Conservation (phyloP, 139 green algal species). For the Astrephomene gubernaculifera region DNA sequence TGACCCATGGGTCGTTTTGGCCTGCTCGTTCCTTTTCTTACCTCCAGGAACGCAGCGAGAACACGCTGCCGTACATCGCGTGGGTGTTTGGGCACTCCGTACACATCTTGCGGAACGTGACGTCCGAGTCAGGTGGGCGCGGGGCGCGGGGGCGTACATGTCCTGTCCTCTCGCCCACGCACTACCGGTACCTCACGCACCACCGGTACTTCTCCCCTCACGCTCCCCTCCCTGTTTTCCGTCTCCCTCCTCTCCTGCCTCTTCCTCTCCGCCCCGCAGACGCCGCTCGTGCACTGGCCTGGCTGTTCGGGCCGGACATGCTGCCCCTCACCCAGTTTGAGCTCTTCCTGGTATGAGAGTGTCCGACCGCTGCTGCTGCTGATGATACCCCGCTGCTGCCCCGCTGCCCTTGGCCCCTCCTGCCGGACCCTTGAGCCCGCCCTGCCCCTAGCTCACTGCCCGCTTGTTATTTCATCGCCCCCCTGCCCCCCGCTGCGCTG, state of each 20-base stretch:
- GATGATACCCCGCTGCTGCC: no score
- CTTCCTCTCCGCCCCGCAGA: constrained; percentile 1
- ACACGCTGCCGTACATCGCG: constrained; percentile 39
- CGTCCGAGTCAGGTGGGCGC: background rate
- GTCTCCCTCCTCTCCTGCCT: background rate
- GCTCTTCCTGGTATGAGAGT: background rate
- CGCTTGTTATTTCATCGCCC: background rate
- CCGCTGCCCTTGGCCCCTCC: background rate
- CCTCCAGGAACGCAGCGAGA: constrained; percentile 29
- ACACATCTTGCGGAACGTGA: constrained; percentile 21
- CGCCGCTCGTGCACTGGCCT: constrained; percentile 6
- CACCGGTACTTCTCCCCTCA: no score
- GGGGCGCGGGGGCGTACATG: background rate
- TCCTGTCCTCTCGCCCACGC: background rate
- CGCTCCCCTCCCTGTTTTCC: background rate
- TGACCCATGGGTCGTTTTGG: background rate
- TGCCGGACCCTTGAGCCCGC: background rate
- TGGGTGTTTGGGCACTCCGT: constrained; percentile 40
- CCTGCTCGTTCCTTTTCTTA: no score
- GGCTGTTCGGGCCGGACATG: constrained; percentile 32
- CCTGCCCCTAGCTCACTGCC: background rate
- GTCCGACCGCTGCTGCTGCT: background rate
- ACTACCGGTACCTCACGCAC: background rate
- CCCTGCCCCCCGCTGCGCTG: no score
- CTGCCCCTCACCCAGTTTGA: background rate